A percentile compares a stretch with the other conserved stretches of the same genome.
Conservation (phyloP, 176 grass and related monocot genomes). For the Cocos nucifera region DNA sequence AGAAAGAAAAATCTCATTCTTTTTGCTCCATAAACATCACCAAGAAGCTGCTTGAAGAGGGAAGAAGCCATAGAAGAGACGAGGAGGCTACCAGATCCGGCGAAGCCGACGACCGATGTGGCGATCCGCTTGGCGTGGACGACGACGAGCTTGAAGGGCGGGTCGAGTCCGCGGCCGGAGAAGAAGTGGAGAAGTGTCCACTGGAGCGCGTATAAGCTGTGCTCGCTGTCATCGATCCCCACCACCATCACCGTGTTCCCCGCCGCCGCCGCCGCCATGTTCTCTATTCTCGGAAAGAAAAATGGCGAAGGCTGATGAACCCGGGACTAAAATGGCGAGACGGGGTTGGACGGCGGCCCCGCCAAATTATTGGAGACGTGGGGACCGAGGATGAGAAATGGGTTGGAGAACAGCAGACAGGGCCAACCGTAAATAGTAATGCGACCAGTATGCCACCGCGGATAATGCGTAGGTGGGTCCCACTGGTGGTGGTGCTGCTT, state of each 20-base stretch:
- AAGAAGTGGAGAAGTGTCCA: conserved; percentile 90
- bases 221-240: conserved; percentile 84
- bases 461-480: too few species aligned
- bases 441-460: too few species aligned
- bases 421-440: too few species aligned
- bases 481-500: too few species aligned
- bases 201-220: conserved; percentile 83
- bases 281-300: neutral
- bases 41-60: neutral
- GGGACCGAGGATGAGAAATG: too few species aligned
- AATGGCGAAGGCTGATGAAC: neutral
- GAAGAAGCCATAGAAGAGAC: neutral
- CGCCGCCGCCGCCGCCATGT: conserved; percentile 15
- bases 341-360: too few species aligned
- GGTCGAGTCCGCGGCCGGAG: conserved; percentile 9
- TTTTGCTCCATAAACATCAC: neutral
- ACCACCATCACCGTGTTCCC: conserved; percentile 43
- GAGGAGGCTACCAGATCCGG: conserved; percentile 33
- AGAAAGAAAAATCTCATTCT: neutral
- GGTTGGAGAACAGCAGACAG: too few species aligned
- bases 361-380: too few species aligned
- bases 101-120: conserved; percentile 49
- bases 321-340: too few species aligned
- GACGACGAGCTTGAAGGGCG: conserved; percentile 59
- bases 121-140: conserved; percentile 58